Evolutionary conservation across 2,329 filamentous ascomycete genomes (phyloP).

Genomic region (Cercospora sp.): DNA sequence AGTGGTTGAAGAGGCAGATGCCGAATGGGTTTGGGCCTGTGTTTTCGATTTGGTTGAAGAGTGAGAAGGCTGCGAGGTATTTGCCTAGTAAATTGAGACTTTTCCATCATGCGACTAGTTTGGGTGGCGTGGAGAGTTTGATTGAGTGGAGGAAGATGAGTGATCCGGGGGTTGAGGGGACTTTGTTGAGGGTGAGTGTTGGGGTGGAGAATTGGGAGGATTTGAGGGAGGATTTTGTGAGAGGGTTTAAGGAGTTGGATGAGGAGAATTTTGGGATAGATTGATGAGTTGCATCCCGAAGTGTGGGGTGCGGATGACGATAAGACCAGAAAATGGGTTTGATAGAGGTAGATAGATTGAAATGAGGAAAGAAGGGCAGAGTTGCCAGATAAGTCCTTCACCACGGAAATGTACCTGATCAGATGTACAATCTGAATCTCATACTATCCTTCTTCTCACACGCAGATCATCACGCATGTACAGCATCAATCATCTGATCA

Average conservation of each 20-base stretch:
- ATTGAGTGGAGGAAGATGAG: constrained; percentile 96
- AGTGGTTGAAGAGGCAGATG: constrained; percentile 86
- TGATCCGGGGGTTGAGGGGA: constrained; percentile 69
- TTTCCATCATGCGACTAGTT: constrained; percentile 92
- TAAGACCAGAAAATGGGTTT: not conserved
- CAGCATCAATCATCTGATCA: not conserved
- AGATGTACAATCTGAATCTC: not conserved
- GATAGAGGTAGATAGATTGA: not conserved
- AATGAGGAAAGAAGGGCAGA: not conserved
- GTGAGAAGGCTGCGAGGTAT: constrained; percentile 60
- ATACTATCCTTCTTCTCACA: not conserved
- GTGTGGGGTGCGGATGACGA: not conserved
- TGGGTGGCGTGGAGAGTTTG: constrained; percentile 91
- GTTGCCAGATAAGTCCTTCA: not conserved
- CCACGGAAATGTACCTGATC: not conserved
- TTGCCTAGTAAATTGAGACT: constrained; percentile 77
- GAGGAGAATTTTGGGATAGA: constrained; percentile 17
- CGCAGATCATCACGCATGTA: not conserved
- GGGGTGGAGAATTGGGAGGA: constrained; percentile 88
- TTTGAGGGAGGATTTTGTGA: constrained; percentile 70
- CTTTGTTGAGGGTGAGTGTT: constrained; percentile 76
- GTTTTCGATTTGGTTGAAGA: constrained; percentile 71
- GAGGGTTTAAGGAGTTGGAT: constrained; percentile 62
- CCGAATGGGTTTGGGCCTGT: constrained; percentile 86
- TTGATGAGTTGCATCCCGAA: not conserved